Base-by-base conservation (phyloP, 371 early-diverging fungal genomes). In the Mucor plumbeus region DNA sequence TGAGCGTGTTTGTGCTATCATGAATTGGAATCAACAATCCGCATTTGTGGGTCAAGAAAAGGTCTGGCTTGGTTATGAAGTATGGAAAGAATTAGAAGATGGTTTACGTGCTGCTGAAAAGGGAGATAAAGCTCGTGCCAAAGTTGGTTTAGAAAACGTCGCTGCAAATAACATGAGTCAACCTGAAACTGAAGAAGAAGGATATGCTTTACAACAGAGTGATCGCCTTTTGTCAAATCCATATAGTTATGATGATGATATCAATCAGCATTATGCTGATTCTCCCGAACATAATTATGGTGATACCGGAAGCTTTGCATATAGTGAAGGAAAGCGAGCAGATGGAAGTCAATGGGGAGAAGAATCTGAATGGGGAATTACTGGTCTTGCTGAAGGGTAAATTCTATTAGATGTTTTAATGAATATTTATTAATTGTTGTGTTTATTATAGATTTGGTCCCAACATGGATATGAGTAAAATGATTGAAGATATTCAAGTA, bases 61-160 rank as follows among this genome's bases (percentile, higher is more conserved):
- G 65, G 76, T 91, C 5, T 91, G 88, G 76, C 70, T 91, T 39
- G 73, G 81, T 2, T 89, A 88, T 57, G 83, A 82, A 21, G 85
- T 84, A 17, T 92, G 91, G 91, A 89, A 88, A 60, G 83, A 85
- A 54, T 68, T 93, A 19, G 95, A 95, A 66, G 88, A 91, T 59
- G 85, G 85, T n/a, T 76, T 95, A 40, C 75, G 91, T 1, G 74
- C 79, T 0, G 74, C 80, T 50, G 92, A 94, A 75, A 89, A 90
- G 62, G 87, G 85, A 8, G 85, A 85, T 31, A 70, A 85, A 33
- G 67, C 62, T 7, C 75, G 76, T 21, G 72, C 75, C 35, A 86
- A 86, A 64, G 63, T 43, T 7, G 31, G 13, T 13, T 17, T 53
- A 0, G 53, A 57, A 17, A 33, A 36, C 10, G 13, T 7, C 35